phyloP scores from a whole-genome alignment of 192 early-diverging fungal genomes.

The Gamsiella multidivaricata region DNA sequence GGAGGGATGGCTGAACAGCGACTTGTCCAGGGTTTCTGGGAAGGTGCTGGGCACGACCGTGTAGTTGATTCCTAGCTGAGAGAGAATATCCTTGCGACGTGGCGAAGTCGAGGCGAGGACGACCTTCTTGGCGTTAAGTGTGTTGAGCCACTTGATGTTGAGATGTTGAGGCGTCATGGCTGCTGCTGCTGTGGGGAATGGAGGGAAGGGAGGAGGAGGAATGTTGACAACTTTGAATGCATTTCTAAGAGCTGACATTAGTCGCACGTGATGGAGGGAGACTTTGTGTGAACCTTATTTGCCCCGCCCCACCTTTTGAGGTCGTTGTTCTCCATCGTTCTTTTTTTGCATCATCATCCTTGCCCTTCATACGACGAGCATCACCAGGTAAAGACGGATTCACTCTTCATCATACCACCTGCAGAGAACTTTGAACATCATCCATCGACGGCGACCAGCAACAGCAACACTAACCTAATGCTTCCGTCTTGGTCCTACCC shows the following conservation, averaged over 20 bases:
- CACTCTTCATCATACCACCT: too few relatives aligned
- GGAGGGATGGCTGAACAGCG: slow-evolving; percentile 60
- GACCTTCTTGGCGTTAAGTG: slow-evolving; percentile 61
- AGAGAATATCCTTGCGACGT: slow-evolving; percentile 80
- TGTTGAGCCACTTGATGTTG: slow-evolving; percentile 47
- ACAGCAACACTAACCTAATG: too few relatives aligned
- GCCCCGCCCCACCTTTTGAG: background rate
- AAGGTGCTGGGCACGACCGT: slow-evolving; percentile 76
- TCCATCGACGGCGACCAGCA: too few relatives aligned
- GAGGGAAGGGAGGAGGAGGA: background rate
- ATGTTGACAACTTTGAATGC: background rate
- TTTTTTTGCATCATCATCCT: slow-evolving; percentile 2
- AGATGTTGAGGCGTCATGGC: slow-evolving; percentile 36
- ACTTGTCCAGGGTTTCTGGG: slow-evolving; percentile 82
- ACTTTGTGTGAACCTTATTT: background rate
- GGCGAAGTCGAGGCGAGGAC: slow-evolving; percentile 86
- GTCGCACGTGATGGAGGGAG: background rate
- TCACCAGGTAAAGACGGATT: slow-evolving; percentile 1
- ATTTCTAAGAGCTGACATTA: too few relatives aligned
- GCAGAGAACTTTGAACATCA: too few relatives aligned
- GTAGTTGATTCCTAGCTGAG: slow-evolving; percentile 67
- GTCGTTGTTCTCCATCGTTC: background rate
- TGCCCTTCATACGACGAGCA: background rate
- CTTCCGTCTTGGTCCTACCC: too few relatives aligned
- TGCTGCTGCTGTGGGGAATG: background rate